Base-by-base conservation (phyloP, 1,139 yeast species). In the Yamadazyma sp. region DNA sequence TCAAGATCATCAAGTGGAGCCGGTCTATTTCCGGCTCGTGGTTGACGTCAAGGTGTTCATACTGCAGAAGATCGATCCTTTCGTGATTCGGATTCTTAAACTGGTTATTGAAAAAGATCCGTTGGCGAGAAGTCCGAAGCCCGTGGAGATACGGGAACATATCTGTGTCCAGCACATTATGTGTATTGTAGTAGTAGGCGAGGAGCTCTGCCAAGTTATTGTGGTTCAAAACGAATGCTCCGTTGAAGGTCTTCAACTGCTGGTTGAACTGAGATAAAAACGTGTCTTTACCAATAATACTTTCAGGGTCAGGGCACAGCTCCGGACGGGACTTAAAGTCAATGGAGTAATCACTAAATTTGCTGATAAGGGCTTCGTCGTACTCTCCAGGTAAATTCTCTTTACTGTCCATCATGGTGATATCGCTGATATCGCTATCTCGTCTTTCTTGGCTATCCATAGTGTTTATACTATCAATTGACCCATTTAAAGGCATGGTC, bases 61-160 rank as follows among this genome's bases (percentile, higher is more conserved):
- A 39, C 8, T 45, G 42, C n/a, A 33, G 32, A n/a, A 46, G 17
- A 23, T 42, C 35, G 27, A 50, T 42, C 10, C 32, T 29, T 24
- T 47, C 51, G 38, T 45, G 41, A 27, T 39, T 26, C 11, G 29
- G 13, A 29, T 48, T 48, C 17, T 31, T 31, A 25, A 46, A 50
- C 17, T 42, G 18, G 13, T 46, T 40, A 28, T 49, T 50, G 37
- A 46, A 50, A 33, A 48, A 67, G 1, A 56, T 54, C 23, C 67
- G 53, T 43, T 65, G 72, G 33, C 52, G 50, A 9, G 50, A 34
- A 33, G 52, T 55, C 39, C 52, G 48, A 29, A 67, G 47, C 0
- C 71, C 73, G 50, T 67, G 73, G 31, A 67, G 53, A 40, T 62
- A 67, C 1, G 74, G 74, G 38, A 68, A 67, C 45, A 64, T 44